These are phyloP conservation scores for Sistotremastrum niveocremeum DNA, from an alignment of 768 basidiomycete species.

Conservation along the genomic window DNA sequence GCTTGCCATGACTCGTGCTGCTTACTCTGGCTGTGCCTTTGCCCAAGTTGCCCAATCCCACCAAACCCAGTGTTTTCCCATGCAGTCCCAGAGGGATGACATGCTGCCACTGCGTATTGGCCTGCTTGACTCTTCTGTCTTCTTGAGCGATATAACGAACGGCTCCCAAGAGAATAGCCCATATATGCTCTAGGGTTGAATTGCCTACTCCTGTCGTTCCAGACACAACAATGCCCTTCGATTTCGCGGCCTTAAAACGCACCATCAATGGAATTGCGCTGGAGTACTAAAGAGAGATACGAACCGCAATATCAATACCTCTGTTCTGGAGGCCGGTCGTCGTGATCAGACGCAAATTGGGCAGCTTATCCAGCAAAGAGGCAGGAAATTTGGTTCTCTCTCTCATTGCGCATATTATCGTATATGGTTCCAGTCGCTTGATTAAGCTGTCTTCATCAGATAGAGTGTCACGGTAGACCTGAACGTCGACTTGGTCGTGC, in stretches of 20 bases:
- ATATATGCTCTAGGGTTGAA: constrained; percentile 50
- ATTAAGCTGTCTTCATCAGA: constrained; percentile 37
- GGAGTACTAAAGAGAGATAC: not conserved
- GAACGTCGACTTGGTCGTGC: constrained; percentile 22
- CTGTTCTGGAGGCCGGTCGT: constrained; percentile 41
- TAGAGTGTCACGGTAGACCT: constrained; percentile 39
- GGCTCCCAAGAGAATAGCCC: constrained; percentile 45
- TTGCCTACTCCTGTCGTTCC: constrained; percentile 32
- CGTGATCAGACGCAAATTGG: constrained; percentile 44
- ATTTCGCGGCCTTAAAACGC: constrained; percentile 22
- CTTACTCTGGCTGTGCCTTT: constrained; percentile 33
- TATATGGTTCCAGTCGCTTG: constrained; percentile 33
- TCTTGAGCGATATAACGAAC: constrained; percentile 36
- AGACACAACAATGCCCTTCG: constrained; percentile 36
- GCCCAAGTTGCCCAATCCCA: constrained; percentile 51
- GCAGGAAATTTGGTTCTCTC: constrained; percentile 47
- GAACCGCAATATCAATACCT: constrained; percentile 30
- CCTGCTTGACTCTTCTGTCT: constrained; percentile 30
- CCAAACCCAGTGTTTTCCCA: constrained; percentile 43
- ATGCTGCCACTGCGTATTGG: constrained; percentile 41
- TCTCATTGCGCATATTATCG: constrained; percentile 52
- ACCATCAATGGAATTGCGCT: not conserved
- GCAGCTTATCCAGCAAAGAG: constrained; percentile 37
- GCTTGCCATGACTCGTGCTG: constrained; percentile 2
- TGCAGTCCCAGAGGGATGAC: constrained; percentile 34